Conservation (phyloP, 78 protist genomes). For the Creolimax fragrantissima region DNA sequence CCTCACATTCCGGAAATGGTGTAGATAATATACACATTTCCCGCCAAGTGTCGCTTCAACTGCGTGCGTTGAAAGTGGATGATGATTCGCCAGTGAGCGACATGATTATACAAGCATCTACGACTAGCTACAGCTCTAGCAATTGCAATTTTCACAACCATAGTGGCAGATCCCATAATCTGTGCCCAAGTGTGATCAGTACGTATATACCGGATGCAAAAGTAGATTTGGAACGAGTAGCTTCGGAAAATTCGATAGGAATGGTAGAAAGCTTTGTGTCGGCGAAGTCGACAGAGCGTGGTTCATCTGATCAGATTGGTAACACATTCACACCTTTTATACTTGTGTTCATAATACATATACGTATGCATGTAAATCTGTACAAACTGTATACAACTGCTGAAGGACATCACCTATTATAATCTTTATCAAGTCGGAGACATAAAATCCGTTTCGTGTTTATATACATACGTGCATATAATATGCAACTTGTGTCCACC, state of each 20-base stretch:
- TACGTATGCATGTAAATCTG: background rate
- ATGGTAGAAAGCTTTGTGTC: background rate
- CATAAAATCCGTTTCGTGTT: background rate
- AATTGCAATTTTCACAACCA: no score
- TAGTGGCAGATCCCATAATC: no score
- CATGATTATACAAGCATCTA: no score
- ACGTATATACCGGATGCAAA: background rate
- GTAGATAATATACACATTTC: no score
- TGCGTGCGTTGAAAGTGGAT: no score
- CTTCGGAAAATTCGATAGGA: background rate
- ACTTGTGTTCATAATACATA: background rate
- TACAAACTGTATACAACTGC: background rate
- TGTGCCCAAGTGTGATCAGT: background rate
- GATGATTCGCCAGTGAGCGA: no score
- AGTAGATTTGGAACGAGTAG: background rate
- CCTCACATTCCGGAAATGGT: no score
- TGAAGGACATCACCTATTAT: background rate
- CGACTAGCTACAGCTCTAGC: no score
- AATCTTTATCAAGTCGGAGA: background rate
- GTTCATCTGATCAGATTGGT: background rate
- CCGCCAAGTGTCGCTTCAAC: no score
- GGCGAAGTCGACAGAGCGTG: background rate
- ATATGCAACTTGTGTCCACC: no score
- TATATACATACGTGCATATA: background rate
- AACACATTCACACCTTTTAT: background rate